phyloP scores from a whole-genome alignment of 371 early-diverging fungal genomes.

The Syncephalastrum monosporum region DNA sequence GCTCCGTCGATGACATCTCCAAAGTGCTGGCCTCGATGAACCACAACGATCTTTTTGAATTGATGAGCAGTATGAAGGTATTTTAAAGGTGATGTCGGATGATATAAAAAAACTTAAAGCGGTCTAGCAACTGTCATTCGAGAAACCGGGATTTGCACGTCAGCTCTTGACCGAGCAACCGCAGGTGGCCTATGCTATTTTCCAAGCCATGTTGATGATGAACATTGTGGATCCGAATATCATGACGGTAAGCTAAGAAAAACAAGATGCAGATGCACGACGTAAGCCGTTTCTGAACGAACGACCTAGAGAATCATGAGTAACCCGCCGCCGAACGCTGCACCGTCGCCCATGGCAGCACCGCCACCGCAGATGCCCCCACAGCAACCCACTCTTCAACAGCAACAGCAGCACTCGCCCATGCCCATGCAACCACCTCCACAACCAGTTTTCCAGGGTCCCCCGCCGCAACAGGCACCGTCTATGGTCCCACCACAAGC shows the following conservation, averaged over 20 bases:
- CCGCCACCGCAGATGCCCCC: slow-evolving; percentile 22
- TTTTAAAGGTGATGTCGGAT: background rate
- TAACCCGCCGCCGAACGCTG: slow-evolving; percentile 17
- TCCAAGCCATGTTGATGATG: slow-evolving; percentile 83
- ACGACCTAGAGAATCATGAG: slow-evolving; percentile 37
- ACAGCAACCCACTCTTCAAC: slow-evolving; percentile 7
- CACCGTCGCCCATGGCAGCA: slow-evolving; percentile 21
- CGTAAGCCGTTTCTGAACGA: background rate
- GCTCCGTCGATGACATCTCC: slow-evolving; percentile 58
- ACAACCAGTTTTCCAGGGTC: slow-evolving; percentile 6
- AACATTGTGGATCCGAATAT: slow-evolving; percentile 79
- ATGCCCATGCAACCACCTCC: slow-evolving; percentile 21
- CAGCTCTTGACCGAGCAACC: slow-evolving; percentile 75
- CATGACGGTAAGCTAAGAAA: slow-evolving; percentile 55
- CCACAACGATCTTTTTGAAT: slow-evolving; percentile 67
- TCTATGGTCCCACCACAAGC: slow-evolving; percentile 20
- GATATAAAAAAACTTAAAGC: background rate
- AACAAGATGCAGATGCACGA: background rate
- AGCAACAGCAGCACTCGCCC: slow-evolving; percentile 19
- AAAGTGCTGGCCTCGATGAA: slow-evolving; percentile 69
- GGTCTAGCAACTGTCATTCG: slow-evolving; percentile 46
- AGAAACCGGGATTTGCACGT: slow-evolving; percentile 70
- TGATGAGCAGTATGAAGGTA: slow-evolving; percentile 81
- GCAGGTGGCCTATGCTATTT: slow-evolving; percentile 83
- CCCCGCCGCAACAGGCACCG: slow-evolving; percentile 2